Evolutionary conservation across 1,284 basidiomycete species (phyloP), one percentile per base, ranked within the genome.

Genomic region (Apiotrichum montevideense): DNA sequence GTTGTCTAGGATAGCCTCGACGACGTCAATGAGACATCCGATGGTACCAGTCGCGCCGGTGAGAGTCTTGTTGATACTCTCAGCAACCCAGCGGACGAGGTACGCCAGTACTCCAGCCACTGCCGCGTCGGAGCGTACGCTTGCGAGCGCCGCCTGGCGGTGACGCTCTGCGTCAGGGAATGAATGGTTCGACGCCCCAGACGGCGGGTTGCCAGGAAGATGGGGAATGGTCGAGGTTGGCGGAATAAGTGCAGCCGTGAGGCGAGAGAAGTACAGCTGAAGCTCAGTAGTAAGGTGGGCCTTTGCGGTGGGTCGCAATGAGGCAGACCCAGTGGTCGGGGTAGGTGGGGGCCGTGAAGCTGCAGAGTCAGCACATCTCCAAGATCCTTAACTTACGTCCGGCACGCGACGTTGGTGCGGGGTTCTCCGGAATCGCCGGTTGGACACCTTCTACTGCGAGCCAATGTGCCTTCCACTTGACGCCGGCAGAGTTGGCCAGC

Each of bases 361-460:
- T 73, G 50, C 2, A 13, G 7, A 21, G 21, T 21, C 21, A 21
- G 21, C 21, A 21, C 21, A 21, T 21, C 21, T 21, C 21, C 21
- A 21, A 21, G 21, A 21, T 21, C 21, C 21, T 21, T 21, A 3
- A 67, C 70, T 60, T 58, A 71, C 69, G 65, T 13, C 69, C 69
- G 13, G 68, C 67, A 32, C 66, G 57, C 29, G 56, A 56, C 15
- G 63, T 61, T 14, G 78, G 79, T 1, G 91, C 87, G 0, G 96
- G 96, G 70, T 98, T 99, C 75, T 98, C 93, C 6, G 93, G 91
- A 44, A 97, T 89, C 14, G 94, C 84, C 0, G 96, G 95, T 71
- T 98, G 95, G 3, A 99, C 89, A 40, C 96, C 95, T 71, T 99
- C 95, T 32, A 98, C 91, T 0, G 95, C 94, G 29, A 99, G 82